Percentiles rank a stretch among this genome's conserved stretches.
phyloP scores from a whole-genome alignment of 805 yeast species.

The Dipodascus albidus region DNA sequence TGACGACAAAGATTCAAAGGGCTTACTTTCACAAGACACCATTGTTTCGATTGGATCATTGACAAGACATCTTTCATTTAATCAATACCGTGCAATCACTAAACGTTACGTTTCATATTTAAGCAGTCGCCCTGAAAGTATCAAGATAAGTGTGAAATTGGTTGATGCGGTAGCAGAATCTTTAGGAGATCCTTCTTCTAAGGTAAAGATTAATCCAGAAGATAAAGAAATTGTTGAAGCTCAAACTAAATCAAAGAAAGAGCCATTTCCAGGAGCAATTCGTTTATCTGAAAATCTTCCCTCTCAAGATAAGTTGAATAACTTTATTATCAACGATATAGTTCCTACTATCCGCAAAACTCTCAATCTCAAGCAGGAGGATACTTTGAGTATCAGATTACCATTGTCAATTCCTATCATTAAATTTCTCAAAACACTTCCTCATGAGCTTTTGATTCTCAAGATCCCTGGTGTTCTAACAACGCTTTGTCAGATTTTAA shows the following conservation, averaged over 20 bases:
- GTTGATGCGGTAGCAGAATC: slow-evolving; percentile 46
- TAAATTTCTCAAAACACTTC: slow-evolving; percentile 50
- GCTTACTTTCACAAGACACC: slow-evolving; percentile 32
- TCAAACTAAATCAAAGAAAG: slow-evolving; percentile 1
- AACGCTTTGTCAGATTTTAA: slow-evolving; percentile 75
- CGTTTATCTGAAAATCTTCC: slow-evolving; percentile 23
- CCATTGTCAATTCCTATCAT: slow-evolving; percentile 76
- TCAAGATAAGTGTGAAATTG: slow-evolving; percentile 49
- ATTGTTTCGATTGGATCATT: slow-evolving; percentile 49
- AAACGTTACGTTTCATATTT: slow-evolving; percentile 50
- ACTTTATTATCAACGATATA: slow-evolving; percentile 43
- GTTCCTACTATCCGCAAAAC: slow-evolving; percentile 51
- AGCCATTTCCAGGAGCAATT: slow-evolving; percentile 8
- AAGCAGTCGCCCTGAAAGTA: slow-evolving; percentile 32
- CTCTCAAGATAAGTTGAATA: slow-evolving; percentile 30
- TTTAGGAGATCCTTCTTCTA: slow-evolving; percentile 8
- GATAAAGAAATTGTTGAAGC: slow-evolving; percentile 14
- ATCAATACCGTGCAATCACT: slow-evolving; percentile 66
- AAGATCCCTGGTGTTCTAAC: slow-evolving; percentile 77
- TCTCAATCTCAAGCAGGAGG: slow-evolving; percentile 38
- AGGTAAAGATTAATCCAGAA: slow-evolving; percentile 7
- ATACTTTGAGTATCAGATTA: slow-evolving; percentile 61
- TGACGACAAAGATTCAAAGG: slow-evolving; percentile 31
- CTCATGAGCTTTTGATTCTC: slow-evolving; percentile 40
- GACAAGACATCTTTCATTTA: slow-evolving; percentile 53